Evolutionary conservation across 2,329 filamentous ascomycete species (phyloP).

Genomic region (Ramichloridium luteum): DNA sequence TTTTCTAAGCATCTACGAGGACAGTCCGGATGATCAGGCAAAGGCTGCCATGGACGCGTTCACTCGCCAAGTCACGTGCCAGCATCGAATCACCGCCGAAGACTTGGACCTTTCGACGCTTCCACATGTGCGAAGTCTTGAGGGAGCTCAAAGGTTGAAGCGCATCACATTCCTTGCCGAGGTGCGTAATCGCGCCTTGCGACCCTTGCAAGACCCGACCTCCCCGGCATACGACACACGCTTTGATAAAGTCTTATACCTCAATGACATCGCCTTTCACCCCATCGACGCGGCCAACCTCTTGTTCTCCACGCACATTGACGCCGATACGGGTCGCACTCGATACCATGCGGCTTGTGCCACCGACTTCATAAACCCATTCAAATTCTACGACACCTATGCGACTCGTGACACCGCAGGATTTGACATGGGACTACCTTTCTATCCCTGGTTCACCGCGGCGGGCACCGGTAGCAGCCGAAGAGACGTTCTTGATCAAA

Average conservation of each 20-base stretch:
- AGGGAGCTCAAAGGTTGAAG: slow-evolving; percentile 52
- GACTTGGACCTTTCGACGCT: slow-evolving; percentile 46
- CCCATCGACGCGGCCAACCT: slow-evolving; percentile 47
- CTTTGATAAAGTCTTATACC: slow-evolving; percentile 46
- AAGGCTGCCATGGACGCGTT: slow-evolving; percentile 44
- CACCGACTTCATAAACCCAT: slow-evolving; percentile 55
- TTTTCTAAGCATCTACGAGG: slow-evolving; percentile 62
- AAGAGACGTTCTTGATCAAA: slow-evolving; percentile 48
- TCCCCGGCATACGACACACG: slow-evolving; percentile 26
- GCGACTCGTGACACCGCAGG: slow-evolving; percentile 57
- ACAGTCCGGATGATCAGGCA: slow-evolving; percentile 49
- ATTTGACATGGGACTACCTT: slow-evolving; percentile 48
- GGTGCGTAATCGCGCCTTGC: slow-evolving; percentile 57
- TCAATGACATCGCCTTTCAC: slow-evolving; percentile 57
- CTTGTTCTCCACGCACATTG: slow-evolving; percentile 50
- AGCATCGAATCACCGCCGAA: slow-evolving; percentile 44
- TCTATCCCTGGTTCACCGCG: slow-evolving; percentile 55
- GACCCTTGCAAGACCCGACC: slow-evolving; percentile 45
- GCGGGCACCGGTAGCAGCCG: slow-evolving; percentile 41
- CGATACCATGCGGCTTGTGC: slow-evolving; percentile 58
- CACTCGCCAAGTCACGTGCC: slow-evolving; percentile 35
- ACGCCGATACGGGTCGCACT: slow-evolving; percentile 35
- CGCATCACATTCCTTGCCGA: slow-evolving; percentile 63
- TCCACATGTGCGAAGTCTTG: slow-evolving; percentile 48
- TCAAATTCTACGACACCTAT: slow-evolving; percentile 63